Evolutionary conservation across 306 rosid genomes (phyloP).

Genomic region (Biancaea sappan): DNA sequence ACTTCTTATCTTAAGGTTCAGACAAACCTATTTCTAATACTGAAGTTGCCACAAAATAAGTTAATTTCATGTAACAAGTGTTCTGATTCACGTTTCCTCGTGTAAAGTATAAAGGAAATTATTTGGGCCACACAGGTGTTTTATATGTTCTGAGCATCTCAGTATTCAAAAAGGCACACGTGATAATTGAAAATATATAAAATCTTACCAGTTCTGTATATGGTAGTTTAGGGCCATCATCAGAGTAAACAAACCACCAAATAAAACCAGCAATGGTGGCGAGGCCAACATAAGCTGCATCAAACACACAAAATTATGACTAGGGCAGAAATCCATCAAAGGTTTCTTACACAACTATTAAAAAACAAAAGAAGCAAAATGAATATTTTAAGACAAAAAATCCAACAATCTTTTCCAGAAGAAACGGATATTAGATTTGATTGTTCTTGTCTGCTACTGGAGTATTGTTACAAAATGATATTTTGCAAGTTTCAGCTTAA

Average conservation of each 20-base stretch:
- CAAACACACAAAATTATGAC: constrained; percentile 35
- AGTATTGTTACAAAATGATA: background rate
- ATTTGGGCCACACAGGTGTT: constrained; percentile 1
- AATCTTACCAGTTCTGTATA: constrained; percentile 84
- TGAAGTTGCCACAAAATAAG: background rate
- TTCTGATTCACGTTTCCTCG: background rate
- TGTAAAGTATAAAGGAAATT: constrained; percentile 18
- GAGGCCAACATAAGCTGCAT: constrained; percentile 97
- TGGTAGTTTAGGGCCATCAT: constrained; percentile 83
- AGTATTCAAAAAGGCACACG: constrained; percentile 19
- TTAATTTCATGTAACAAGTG: constrained; percentile 9
- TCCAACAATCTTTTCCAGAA: constrained; percentile 21
- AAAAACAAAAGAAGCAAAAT: constrained; percentile 32
- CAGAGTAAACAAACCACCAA: constrained; percentile 97
- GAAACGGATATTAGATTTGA: constrained; percentile 14
- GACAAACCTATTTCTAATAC: background rate
- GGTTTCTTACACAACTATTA: constrained; percentile 19
- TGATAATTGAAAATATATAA: constrained; percentile 23
- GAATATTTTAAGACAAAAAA: constrained; percentile 13
- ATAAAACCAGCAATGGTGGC: constrained; percentile 94
- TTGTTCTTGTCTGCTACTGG: background rate
- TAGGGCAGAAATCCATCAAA: background rate
- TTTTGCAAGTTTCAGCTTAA: background rate
- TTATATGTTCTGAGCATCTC: constrained; percentile 8
- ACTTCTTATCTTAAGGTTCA: background rate